Base-by-base conservation (phyloP, 2,329 filamentous ascomycete genomes). In the Aspergillus nomiae region DNA sequence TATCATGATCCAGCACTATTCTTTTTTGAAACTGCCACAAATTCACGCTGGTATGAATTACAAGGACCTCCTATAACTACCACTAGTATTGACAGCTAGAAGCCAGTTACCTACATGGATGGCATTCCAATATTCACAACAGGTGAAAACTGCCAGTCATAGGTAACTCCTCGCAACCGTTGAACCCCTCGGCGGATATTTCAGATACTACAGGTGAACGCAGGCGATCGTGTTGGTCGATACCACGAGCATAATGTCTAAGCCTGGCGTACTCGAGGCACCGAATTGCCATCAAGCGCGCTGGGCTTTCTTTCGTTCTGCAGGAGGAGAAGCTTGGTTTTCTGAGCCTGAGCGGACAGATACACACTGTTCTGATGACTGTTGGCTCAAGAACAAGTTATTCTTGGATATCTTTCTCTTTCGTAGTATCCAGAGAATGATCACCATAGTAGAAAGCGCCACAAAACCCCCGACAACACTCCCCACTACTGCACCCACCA, bases 361-460 rank as follows among this genome's bases (percentile, higher is more conserved):
- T 9, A 43, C 38, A 1, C 8, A 19, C 38, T 0, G 19, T 0
- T 0, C 0, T 19, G 9, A 0, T 1, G 38, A n/a, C 1, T 43
- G 7, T 19, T n/a, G 6, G 19, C 10, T 43, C 8, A 43, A 43
- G n/a, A n/a, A 10, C 10, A 4, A 5, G 0, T 10, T 10, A 19
- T 10, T 12, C 16, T n/a, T 43, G 7, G 19, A 43, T 43, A 8
- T 7, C 4, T n/a, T 43, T 12, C 9, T 10, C 19, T 43, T 43
- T 4, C 8, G 38, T 19, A n/a, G 12, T 19, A 43, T 10, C 38
- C 38, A 43, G 2, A 43, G n/a, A 21, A 43, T n/a, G 16, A 43
- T 8, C 7, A 43, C 7, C 7, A 8, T 4, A 10, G 19, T 8
- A 43, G 19, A 43, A 19, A 43, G 6, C 3, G 38, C 19, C 2